Base-by-base conservation (phyloP, 176 grass and related monocot genomes). In the Paspalum notatum region DNA sequence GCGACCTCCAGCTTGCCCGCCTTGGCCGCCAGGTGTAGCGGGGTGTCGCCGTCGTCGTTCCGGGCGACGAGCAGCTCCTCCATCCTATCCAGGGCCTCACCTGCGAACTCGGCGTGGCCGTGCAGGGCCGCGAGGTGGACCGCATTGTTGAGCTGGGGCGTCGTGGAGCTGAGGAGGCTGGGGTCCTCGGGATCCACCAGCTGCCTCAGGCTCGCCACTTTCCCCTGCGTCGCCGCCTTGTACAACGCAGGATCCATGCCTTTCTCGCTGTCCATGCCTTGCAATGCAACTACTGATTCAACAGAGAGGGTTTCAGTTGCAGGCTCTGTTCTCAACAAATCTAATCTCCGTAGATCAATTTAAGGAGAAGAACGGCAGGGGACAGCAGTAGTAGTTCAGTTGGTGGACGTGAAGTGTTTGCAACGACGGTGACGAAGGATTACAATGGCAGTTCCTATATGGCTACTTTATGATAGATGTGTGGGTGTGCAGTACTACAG, bases 11-110 rank as follows among this genome's bases (percentile, higher is more conserved):
- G 15, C 75, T 85, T 83, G 20, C 92, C 92, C 7, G 22, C 41
- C 71, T 77, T 82, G 9, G 77, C 84, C 40, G 89, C 89, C 17
- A 91, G 57, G 59, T 95, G 92, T 81, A 95, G 68, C 42, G 92
- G 87, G 27, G 92, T 95, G 63, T 95, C 87, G 14, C 72, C 84
- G 37, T 91, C 81, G 15, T 37, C 68, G 51, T 91, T 91, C 55
- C 17, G 56, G 64, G 43, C 25, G 41, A 76, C 50, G 63, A 94
- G 75, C 38, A 89, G 62, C 40, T 62, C 26, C 8, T 55, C 42
- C 8, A 68, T 10, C 25, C 68, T 43, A 11, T 0, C 69, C 25
- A 94, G 74, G 57, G 74, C 81, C 77, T 54, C 66, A 43, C 16
- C 0, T 22, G 83, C 85, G 57, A 91, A 63, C 3, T 17, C 65